Conservation (phyloP, 768 basidiomycete species). For the Rhizopogon salebrosus region DNA sequence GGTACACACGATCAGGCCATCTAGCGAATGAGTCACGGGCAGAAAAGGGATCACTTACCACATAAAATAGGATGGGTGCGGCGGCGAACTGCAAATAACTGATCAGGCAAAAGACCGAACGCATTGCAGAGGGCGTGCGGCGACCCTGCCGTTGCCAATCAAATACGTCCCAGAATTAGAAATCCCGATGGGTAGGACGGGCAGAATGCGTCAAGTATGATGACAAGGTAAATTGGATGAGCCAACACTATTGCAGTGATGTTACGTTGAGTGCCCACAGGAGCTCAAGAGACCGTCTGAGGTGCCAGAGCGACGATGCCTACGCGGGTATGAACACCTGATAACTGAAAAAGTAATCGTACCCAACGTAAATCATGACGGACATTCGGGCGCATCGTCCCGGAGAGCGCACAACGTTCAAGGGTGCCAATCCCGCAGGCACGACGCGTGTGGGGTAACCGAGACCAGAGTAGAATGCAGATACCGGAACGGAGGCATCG, state of each 20-base stretch:
- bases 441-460: not conserved
- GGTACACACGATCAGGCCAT: not conserved
- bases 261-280: not conserved
- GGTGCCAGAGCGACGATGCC: not conserved
- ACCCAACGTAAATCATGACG: not conserved
- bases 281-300: not conserved
- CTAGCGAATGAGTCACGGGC: not conserved
- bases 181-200: not conserved
- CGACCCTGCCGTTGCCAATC: not conserved
- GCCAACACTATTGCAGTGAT: not conserved
- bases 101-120: not conserved
- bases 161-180: not conserved
- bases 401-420: not conserved
- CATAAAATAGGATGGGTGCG: not conserved
- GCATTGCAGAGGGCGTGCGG: slow-evolving; percentile 1
- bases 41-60: slow-evolving; percentile 1
- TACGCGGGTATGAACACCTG: not conserved
- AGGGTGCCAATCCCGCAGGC: not conserved
- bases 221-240: not conserved
- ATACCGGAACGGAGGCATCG: not conserved
- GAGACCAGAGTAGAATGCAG: not conserved
- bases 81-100: not conserved
- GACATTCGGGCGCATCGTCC: not conserved
- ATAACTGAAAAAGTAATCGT: not conserved
- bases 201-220: not conserved